Base-by-base conservation (phyloP, 225 moss, liverwort and hornwort genomes). In the Physcomitrium patens region DNA sequence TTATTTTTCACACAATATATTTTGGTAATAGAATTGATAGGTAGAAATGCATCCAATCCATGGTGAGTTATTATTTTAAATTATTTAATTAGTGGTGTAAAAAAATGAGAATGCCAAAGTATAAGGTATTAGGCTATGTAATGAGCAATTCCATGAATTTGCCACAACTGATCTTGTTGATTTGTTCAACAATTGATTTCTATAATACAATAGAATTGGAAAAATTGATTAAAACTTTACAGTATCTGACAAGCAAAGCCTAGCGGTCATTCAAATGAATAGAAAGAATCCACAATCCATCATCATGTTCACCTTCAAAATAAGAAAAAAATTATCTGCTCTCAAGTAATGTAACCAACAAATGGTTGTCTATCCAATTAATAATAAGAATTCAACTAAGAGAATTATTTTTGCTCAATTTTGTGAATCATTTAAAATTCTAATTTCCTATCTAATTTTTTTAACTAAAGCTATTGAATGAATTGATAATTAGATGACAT, bases 1-100 rank as follows among this genome's bases (percentile, higher is more conserved):
- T 24, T 24, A 24, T 24, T 1, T 1, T 1, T 24, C 24, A 24
- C 24, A 1, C 31, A 37, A 4, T 37, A 37, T 37, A 2, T 37
- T 37, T 4, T 37, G 31, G 31, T 37, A 37, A 37, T 37, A 4
- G 31, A 4, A 37, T 4, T 4, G 31, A 37, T 4, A 2, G 7
- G 31, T 37, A 4, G 31, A 37, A 31, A 60, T 65, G 63, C n/a
- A 68, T 7, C 56, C 71, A 57, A 72, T 63, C 22, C 67, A 9
- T 13, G 26, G 7, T 49, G 71, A 41, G 77, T 31, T 73, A 26
- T 59, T 55, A 26, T 26, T 76, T 42, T 0, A 31, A 7, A 46
- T 46, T 45, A 28, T 45, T 50, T 18, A 59, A 58, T 22, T 0
- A 12, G n/a, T 46, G 59, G 59, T 27, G 71, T 58, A 58, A 24